Evolutionary conservation across 352 stramenopile species (phyloP).

Genomic region (Phytophthora lateralis): DNA sequence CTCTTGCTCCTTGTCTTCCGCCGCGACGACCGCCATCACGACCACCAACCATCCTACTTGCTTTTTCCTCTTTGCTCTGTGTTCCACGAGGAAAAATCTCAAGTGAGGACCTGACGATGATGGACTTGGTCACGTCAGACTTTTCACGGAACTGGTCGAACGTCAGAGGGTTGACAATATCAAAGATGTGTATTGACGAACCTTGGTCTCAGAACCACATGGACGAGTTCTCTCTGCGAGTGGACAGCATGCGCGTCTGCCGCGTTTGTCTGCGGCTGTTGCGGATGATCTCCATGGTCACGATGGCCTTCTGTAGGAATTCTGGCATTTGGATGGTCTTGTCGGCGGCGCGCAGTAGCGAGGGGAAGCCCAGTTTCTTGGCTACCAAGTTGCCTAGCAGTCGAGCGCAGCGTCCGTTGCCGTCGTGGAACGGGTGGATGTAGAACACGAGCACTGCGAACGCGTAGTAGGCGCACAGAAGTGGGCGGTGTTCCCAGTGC

Average conservation of each 20-base stretch:
- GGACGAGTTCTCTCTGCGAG: slow-evolving; percentile 73
- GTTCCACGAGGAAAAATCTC: slow-evolving; percentile 9
- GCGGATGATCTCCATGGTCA: slow-evolving; percentile 73
- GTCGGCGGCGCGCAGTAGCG: slow-evolving; percentile 64
- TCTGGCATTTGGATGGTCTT: slow-evolving; percentile 83
- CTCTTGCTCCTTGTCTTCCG: slow-evolving; percentile 10
- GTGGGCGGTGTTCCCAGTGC: slow-evolving; percentile 49
- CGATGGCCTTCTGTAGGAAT: slow-evolving; percentile 76
- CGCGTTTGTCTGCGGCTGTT: slow-evolving; percentile 59
- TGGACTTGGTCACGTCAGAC: not conserved
- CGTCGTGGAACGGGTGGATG: slow-evolving; percentile 88
- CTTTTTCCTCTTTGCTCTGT: slow-evolving; percentile 2
- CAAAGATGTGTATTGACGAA: slow-evolving; percentile 3
- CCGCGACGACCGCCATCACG: slow-evolving; percentile 12
- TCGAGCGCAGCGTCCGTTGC: slow-evolving; percentile 78
- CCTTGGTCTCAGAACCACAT: slow-evolving; percentile 70
- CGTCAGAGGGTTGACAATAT: not conserved
- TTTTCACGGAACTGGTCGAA: not conserved
- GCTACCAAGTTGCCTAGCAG: slow-evolving; percentile 77
- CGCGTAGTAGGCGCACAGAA: slow-evolving; percentile 78
- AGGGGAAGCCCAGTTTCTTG: slow-evolving; percentile 71
- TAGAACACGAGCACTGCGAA: slow-evolving; percentile 85
- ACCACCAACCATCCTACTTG: slow-evolving; percentile 19
- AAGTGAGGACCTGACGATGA: slow-evolving; percentile 7
- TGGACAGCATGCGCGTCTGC: slow-evolving; percentile 51